Conservation (phyloP, 306 rosid species). For the Urtica urens region DNA sequence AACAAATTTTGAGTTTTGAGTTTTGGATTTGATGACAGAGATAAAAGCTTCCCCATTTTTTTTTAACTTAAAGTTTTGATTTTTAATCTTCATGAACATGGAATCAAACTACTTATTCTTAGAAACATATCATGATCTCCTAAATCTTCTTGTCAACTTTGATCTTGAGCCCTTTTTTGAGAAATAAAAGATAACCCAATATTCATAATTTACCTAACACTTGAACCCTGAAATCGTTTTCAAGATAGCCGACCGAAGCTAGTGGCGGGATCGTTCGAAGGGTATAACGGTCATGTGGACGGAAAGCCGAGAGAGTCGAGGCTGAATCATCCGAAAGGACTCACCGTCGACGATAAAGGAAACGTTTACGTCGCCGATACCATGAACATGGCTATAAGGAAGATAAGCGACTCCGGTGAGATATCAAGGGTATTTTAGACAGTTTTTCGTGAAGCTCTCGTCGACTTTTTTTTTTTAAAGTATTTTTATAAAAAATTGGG, state of each 20-base stretch:
- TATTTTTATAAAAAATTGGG: conserved; percentile 4
- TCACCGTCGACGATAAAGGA: conserved; percentile 71
- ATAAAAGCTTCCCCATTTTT: no score
- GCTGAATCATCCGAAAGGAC: conserved; percentile 86
- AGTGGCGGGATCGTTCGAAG: conserved; percentile 86
- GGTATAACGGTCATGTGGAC: conserved; percentile 81
- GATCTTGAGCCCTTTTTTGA: no score
- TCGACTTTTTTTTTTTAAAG: neutral
- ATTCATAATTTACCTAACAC: no score
- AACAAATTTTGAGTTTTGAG: no score
- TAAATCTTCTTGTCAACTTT: no score
- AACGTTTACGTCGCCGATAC: conserved; percentile 93
- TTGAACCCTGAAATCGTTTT: no score
- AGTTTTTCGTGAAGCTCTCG: neutral
- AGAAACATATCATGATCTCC: no score
- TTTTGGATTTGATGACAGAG: no score
- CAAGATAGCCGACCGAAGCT: conserved; percentile 87
- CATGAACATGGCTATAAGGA: conserved; percentile 90
- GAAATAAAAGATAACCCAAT: no score
- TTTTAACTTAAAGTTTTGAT: no score
- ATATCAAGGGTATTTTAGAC: neutral
- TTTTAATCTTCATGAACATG: no score
- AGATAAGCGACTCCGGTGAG: conserved; percentile 74
- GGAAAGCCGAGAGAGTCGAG: conserved; percentile 89
- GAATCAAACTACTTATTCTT: no score